Evolutionary conservation across 768 basidiomycete species (phyloP), one percentile per base, ranked within the genome.

Genomic region (Tulasnella sp.): DNA sequence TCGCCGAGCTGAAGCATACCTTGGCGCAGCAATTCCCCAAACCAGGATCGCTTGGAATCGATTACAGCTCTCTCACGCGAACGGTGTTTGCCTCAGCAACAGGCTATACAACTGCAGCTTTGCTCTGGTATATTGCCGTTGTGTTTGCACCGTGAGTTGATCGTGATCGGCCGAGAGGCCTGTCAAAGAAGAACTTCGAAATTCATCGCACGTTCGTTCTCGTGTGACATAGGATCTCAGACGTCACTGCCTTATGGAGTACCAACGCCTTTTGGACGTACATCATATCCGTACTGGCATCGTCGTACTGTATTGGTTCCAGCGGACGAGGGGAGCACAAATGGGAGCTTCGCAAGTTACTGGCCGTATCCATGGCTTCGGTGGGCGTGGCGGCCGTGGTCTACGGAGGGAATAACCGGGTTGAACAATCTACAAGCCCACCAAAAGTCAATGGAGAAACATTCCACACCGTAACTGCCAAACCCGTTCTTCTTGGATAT

Each of bases 221-320:
- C 75, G 64, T 29, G 70, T 72, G 75, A 31, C 76, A 36, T 78
- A 94, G 94, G 31, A 85, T 94, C 36, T 91, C 90, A 79, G 93
- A 96, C 83, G 89, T 96, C 36, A 96, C 94, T 39, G 83, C 84
- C 0, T 88, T 95, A 36, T 94, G 93, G 90, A 96, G 97, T 81
- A 90, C 92, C 9, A 93, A 92, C 80, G 91, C 93, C 0, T 96
- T 98, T 84, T 96, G 94, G 82, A 92, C 93, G 6, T 99, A 98
- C 81, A 81, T 94, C 36, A 88, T 98, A 81, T 88, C 91, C n/a
- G 89, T 96, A 77, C 45, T 81, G 31, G 58, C 58, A 34, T 64
- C 58, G 25, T 34, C 58, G 11, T 64, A 64, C 58, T 64, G 58
- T 25, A 64, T 64, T 29, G 31, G 49, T 78, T 83, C 34, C 79